phyloP scores from a whole-genome alignment of 2,329 filamentous ascomycete species.

The Sporothrix globosa region DNA sequence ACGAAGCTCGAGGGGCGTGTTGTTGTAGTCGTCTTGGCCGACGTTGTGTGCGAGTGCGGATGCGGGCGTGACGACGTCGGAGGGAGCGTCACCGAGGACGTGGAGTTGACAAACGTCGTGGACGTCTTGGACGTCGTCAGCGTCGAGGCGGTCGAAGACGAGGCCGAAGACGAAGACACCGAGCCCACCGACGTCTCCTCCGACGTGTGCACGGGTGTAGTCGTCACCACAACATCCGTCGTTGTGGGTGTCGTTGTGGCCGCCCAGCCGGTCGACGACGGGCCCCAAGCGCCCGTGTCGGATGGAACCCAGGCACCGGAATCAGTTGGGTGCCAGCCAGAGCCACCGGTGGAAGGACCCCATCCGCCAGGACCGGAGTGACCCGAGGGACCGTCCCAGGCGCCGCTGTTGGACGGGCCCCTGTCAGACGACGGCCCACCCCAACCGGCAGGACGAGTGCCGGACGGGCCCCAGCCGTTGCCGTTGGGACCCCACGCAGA shows the following conservation, averaged over 20 bases:
- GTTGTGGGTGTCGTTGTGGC: background rate
- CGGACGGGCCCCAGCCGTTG: conserved; percentile 11
- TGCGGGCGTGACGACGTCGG: background rate
- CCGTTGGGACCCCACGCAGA: background rate
- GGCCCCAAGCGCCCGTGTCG: conserved; percentile 10
- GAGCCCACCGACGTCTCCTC: background rate
- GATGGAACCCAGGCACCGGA: background rate
- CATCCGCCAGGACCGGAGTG: background rate
- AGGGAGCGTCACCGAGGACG: conserved; percentile 11
- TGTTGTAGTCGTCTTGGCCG: conserved; percentile 14
- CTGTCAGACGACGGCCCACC: conserved; percentile 13
- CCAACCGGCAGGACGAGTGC: conserved; percentile 10
- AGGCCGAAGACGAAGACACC: no score
- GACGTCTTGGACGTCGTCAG: background rate
- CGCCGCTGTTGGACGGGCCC: background rate
- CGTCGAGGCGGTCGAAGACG: background rate
- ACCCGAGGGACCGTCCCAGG: background rate
- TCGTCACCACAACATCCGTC: background rate
- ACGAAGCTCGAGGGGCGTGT: conserved; percentile 7
- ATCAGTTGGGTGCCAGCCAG: background rate
- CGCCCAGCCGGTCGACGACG: conserved; percentile 3
- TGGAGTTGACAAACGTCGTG: conserved; percentile 17
- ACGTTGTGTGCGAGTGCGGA: background rate
- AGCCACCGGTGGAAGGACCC: background rate
- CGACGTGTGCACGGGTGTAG: background rate